Conservation (phyloP, 2,329 filamentous ascomycete species). For the Colletotrichum filicis region DNA sequence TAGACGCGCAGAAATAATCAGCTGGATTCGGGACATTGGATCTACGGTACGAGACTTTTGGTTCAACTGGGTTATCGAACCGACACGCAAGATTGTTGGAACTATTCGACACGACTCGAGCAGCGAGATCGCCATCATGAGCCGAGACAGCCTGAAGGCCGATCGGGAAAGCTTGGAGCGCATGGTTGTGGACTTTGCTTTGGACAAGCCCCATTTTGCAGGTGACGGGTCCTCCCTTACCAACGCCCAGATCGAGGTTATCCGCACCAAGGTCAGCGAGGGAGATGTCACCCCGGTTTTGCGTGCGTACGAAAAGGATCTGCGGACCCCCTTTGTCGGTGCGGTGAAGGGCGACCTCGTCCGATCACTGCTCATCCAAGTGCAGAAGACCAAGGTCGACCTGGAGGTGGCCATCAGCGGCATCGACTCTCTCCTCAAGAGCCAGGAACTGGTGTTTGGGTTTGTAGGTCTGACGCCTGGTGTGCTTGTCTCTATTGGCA, state of each 20-base stretch:
- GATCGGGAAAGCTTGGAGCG: slow-evolving; percentile 93
- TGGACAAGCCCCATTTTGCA: slow-evolving; percentile 78
- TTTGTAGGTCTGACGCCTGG: slow-evolving; percentile 95
- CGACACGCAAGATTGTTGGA: slow-evolving; percentile 82
- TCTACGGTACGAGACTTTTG: slow-evolving; percentile 88
- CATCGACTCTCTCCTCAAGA: slow-evolving; percentile 93
- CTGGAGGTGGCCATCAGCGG: slow-evolving; percentile 95
- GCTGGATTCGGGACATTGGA: slow-evolving; percentile 84
- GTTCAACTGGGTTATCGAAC: slow-evolving; percentile 95
- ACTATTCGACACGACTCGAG: slow-evolving; percentile 94
- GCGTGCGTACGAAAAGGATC: slow-evolving; percentile 89
- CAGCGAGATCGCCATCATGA: slow-evolving; percentile 97
- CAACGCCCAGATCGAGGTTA: slow-evolving; percentile 76
- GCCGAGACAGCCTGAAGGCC: slow-evolving; percentile 87
- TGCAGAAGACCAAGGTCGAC: slow-evolving; percentile 99
- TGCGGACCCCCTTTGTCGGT: slow-evolving; percentile 83
- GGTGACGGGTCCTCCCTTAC: slow-evolving; percentile 63
- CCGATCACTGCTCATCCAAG: slow-evolving; percentile 90
- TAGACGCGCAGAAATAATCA: slow-evolving; percentile 78
- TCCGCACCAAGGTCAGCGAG: slow-evolving; percentile 84
- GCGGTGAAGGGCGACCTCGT: slow-evolving; percentile 88
- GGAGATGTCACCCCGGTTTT: slow-evolving; percentile 94
- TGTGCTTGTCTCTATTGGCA: slow-evolving; percentile 84
- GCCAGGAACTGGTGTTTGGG: slow-evolving; percentile 97
- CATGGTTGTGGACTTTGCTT: slow-evolving; percentile 97